Evolutionary conservation across 495 filamentous ascomycete species (phyloP).

Genomic region (Lasiosphaeria miniovina): DNA sequence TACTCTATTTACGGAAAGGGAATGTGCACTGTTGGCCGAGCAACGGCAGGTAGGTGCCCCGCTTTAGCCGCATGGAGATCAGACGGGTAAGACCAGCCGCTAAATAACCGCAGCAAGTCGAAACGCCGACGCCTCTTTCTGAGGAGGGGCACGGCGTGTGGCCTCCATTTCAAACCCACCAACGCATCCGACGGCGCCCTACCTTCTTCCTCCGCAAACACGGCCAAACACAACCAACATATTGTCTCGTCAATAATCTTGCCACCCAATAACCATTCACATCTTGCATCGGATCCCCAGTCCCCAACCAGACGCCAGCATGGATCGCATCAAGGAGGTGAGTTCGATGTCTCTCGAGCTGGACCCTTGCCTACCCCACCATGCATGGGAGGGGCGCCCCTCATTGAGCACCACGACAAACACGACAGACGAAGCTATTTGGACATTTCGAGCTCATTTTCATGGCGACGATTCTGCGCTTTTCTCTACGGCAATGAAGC

Average conservation of each 20-base stretch:
- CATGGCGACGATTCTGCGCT: neutral
- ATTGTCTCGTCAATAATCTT: conserved; percentile 19
- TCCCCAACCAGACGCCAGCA: conserved; percentile 32
- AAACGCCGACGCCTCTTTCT: conserved; percentile 21
- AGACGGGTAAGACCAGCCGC: conserved; percentile 26
- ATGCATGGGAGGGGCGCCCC: conserved; percentile 22
- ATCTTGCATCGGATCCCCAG: conserved; percentile 11
- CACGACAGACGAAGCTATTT: conserved; percentile 6
- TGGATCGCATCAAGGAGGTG: conserved; percentile 83
- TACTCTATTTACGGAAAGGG: conserved; percentile 2
- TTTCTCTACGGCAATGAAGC: neutral
- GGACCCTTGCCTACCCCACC: conserved; percentile 43
- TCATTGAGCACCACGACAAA: conserved; percentile 14
- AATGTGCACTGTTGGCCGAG: conserved; percentile 22
- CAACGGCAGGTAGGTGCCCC: conserved; percentile 25
- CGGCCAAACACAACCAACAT: conserved; percentile 17
- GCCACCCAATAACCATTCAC: neutral
- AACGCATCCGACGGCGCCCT: conserved; percentile 5
- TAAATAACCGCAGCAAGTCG: conserved; percentile 23
- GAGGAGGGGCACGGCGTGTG: conserved; percentile 28
- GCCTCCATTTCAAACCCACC: conserved; percentile 21
- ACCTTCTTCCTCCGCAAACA: conserved; percentile 17
- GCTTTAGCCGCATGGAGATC: conserved; percentile 28
- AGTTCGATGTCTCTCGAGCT: conserved; percentile 39
- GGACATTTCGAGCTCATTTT: conserved; percentile 2